Evolutionary conservation across 2,329 filamentous ascomycete species (phyloP).

Genomic region (Chalaropsis thielavioides): DNA sequence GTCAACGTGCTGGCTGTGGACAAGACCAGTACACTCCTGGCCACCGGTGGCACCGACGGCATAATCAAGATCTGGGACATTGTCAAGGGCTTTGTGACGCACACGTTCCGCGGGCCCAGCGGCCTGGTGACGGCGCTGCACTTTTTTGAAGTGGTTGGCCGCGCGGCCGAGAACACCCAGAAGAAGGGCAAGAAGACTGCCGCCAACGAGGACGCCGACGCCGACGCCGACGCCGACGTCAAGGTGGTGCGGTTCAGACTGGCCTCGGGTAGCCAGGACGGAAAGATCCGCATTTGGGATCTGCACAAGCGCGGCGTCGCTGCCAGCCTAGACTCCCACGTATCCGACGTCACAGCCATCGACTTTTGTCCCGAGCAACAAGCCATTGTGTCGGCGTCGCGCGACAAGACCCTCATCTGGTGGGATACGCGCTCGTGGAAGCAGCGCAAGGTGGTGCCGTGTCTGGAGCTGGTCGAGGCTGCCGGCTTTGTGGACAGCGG

Average conservation of each 20-base stretch:
- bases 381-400: conserved; percentile 64
- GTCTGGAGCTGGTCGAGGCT: conserved; percentile 71
- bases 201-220: conserved; percentile 22
- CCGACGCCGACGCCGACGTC: conserved; percentile 26
- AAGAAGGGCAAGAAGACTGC: conserved; percentile 24
- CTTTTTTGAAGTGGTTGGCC: conserved; percentile 65
- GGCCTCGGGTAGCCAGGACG: conserved; percentile 86
- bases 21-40: conserved; percentile 72
- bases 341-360: conserved; percentile 80
- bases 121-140: conserved; percentile 80
- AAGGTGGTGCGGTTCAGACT: conserved; percentile 52
- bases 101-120: conserved; percentile 87
- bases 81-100: conserved; percentile 73
- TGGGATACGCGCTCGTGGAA: conserved; percentile 88
- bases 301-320: conserved; percentile 66
- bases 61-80: conserved; percentile 97
- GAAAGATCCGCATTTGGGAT: conserved; percentile 84
- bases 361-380: conserved; percentile 67
- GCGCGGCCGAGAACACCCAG: conserved; percentile 29
- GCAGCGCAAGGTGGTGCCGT: conserved; percentile 61
- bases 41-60: conserved; percentile 85
- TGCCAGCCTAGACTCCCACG: conserved; percentile 75
- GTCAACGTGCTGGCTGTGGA: conserved; percentile 74
- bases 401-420: conserved; percentile 86
- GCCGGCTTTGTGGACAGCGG: conserved; percentile 65